Base-by-base conservation (phyloP, 2,329 filamentous ascomycete genomes). In the Volutella citrinella region DNA sequence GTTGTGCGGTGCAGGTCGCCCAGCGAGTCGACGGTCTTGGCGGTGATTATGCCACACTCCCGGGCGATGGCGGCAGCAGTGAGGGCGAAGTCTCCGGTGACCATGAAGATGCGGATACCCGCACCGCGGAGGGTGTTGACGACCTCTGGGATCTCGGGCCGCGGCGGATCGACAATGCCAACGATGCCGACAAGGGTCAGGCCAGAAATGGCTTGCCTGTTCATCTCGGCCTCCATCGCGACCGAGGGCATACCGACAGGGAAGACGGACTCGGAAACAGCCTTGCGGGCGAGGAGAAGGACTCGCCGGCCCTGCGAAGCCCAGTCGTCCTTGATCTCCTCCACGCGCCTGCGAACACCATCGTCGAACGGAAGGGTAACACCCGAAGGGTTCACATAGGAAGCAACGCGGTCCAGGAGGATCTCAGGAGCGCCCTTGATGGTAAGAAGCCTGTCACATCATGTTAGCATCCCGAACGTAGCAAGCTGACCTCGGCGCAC, bases 351-450 rank as follows among this genome's bases (percentile, higher is more conserved):
- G 67, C 68, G 1, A 58, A 51, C 5, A 61, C 54, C 25, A 13
- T 34, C 40, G 15, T 73, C 69, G 12, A 88, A 64, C 9, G 61
- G 52, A 33, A 68, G 60, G 2, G 72, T 61, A 4, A 69, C 66
- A 7, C 82, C 82, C 16, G 78, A 70, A 3, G 68, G 62, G 14
- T 68, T 67, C 10, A 82, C 65, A 32, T 78, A 76, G 14, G 69
- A 68, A 2, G 70, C 69, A 51, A 84, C 85, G 32, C 82, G 68
- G 2, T 69, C 65, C 3, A 90, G 72, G 1, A 90, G 67, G 19
- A 89, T 77, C 51, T 90, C 86, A 0, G 85, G 84, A 0, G 84
- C 85, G 2, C 85, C 85, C 56, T 91, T 89, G 54, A 89, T 84
- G n/a, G 81, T 84, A 26, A 89, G 62, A 0, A 84, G 63, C 2